Evolutionary conservation across 805 yeast genomes (phyloP), one percentile per base, ranked within the genome.

Genomic region (Kazachstania taianensis): DNA sequence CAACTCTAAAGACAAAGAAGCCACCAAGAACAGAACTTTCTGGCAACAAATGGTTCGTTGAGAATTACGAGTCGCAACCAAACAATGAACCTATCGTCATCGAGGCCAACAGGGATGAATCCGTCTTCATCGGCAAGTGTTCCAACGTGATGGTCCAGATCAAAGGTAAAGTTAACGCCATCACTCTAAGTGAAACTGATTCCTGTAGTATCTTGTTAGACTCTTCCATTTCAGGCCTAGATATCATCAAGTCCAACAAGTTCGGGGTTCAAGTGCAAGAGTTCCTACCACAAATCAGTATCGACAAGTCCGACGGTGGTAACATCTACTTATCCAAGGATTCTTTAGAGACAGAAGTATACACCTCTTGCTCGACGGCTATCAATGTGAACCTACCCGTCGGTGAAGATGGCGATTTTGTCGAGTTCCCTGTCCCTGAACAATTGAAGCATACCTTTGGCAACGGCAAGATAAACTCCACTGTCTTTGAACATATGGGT

Each of bases 301-400:
- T 87, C 42, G 99, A 92, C 60, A 89, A 87, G 61, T 75, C 86
- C 42, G 94, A 85, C 50, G 81, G 81, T 42, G 94, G 94, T 42
- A 73, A 74, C 43, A 67, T 89, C 43, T 92, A 85, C 60, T 69
- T 89, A 48, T 70, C 84, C 33, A 68, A 75, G 51, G 75, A 73
- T 9, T 74, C 87, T n/a, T 57, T 86, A 34, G 73, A 69, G 5
- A 74, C 81, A 6, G 94, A 85, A 52, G 66, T 92, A 31, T 84
- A 76, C 61, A 81, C 96, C 2, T 79, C 94, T 32, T 77, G 83
- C 36, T 73, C 94, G 12, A 81, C 96, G 1, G 72, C 94, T 3
- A 65, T 92, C 58, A 92, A 92, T 57, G 67, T 92, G 47, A 84
- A 87, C 52, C 69, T 84, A 30, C 95, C 95, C 19, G 71, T 70